A percentile compares a stretch with the other conserved stretches of the same genome.
Conservation (phyloP, 345 rosid species). For the Eucalyptus caleyi region DNA sequence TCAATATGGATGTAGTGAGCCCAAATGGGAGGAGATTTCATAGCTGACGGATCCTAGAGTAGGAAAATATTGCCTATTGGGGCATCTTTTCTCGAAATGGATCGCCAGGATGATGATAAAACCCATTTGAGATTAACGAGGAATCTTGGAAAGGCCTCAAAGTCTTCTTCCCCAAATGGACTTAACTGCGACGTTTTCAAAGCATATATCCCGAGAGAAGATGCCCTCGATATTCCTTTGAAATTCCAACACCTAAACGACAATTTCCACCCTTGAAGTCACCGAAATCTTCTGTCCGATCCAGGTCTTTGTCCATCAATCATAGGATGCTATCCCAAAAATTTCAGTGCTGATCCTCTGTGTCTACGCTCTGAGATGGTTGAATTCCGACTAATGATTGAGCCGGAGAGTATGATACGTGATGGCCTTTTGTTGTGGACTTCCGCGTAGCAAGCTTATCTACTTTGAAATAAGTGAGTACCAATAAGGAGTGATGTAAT, state of each 20-base stretch:
- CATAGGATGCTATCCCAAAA: neutral
- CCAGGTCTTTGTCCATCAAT: neutral
- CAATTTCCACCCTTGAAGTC: neutral
- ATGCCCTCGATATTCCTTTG: neutral
- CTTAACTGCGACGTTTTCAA: neutral
- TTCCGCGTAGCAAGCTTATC: neutral
- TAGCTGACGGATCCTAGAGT: neutral
- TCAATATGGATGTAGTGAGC: neutral
- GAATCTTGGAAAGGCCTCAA: neutral
- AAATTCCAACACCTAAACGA: neutral
- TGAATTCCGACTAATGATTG: neutral
- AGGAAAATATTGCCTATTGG: neutral
- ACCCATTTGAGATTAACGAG: neutral
- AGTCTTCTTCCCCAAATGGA: neutral
- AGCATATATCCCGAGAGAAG: neutral
- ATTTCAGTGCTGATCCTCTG: neutral
- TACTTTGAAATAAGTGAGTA: neutral
- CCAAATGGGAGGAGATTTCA: neutral
- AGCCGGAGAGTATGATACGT: neutral
- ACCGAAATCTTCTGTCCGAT: neutral
- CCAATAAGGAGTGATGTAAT: neutral
- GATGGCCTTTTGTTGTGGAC: neutral
- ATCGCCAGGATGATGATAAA: neutral
- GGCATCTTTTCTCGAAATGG: neutral
- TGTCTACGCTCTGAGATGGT: neutral